Conservation (phyloP, 805 yeast species). For the Ogataea naganishii region DNA sequence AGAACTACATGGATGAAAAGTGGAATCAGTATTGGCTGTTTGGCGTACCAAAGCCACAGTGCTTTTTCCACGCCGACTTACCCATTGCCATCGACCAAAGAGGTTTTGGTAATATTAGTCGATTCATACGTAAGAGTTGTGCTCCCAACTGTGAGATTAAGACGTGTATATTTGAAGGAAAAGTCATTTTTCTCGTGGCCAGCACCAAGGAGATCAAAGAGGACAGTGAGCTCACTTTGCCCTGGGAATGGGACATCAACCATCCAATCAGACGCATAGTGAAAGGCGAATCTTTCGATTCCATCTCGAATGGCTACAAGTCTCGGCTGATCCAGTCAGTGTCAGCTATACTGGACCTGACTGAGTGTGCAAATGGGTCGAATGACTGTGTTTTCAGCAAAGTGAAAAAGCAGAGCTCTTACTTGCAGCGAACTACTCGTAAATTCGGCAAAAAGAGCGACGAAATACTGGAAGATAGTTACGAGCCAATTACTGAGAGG, state of each 20-base stretch:
- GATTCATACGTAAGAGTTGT: slow-evolving; percentile 73
- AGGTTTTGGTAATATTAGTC: slow-evolving; percentile 61
- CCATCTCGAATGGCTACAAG: slow-evolving; percentile 43
- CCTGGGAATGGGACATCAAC: slow-evolving; percentile 82
- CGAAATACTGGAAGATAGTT: slow-evolving; percentile 19
- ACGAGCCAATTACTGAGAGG: slow-evolving; percentile 24
- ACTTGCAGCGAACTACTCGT: slow-evolving; percentile 50
- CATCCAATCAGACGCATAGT: slow-evolving; percentile 66
- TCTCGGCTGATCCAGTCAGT: slow-evolving; percentile 49
- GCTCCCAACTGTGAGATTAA: slow-evolving; percentile 64
- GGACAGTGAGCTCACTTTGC: slow-evolving; percentile 67
- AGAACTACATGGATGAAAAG: slow-evolving; percentile 53
- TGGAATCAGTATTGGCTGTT: slow-evolving; percentile 68
- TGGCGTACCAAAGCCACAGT: slow-evolving; percentile 63
- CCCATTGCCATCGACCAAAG: slow-evolving; percentile 76
- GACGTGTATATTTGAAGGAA: slow-evolving; percentile 33
- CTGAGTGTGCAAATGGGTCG: slow-evolving; percentile 55
- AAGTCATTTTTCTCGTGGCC: slow-evolving; percentile 43
- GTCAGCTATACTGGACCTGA: slow-evolving; percentile 51
- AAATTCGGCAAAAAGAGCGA: slow-evolving; percentile 32
- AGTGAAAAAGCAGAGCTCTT: slow-evolving; percentile 53
- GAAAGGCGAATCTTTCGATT: slow-evolving; percentile 42
- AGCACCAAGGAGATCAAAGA: slow-evolving; percentile 47
- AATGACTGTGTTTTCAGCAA: slow-evolving; percentile 49
- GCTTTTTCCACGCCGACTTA: slow-evolving; percentile 44